Base-by-base conservation (phyloP, 164 flowering plant species). In the Tetrastigma voinierianum region DNA sequence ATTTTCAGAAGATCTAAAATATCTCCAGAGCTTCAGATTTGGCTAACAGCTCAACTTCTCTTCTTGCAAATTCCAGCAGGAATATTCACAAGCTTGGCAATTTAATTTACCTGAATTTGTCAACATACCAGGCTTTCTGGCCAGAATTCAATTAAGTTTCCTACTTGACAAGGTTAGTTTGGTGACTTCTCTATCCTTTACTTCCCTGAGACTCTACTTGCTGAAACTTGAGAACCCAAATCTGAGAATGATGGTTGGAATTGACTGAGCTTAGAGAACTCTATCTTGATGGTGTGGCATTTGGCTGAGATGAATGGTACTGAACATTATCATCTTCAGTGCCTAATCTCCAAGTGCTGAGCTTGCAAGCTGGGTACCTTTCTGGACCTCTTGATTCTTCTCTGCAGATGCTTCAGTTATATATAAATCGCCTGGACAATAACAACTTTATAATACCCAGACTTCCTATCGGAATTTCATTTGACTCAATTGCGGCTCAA, bases 331-430 rank as follows among this genome's bases (percentile, higher is more conserved):
- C 75, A 3, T 70, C 75, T 8, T 69, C 67, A 1, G 49, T 79
- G 40, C 76, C 70, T 10, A 71, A 69, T n/a, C 63, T 76, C 10
- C 44, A 12, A 51, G 69, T 47, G 17, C 53, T 79, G 69, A 74
- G 77, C 66, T 19, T 79, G 73, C 57, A 74, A 3, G 11, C 51
- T 20, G 71, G 78, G 44, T 1, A 8, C 46, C 71, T 82, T 23
- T 51, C 64, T 2, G 83, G 81, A 0, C 75, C 76, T 1, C 59
- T 80, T 13, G 67, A 75, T 65, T 23, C 64, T 24, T 77, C 80
- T 3, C 58, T 81, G 9, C 14, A 10, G 17, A 72, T 68, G 19
- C 76, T 82, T 17, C 57, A 43, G 32, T 57, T 17, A 57, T 80
- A n/a, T n/a, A n/a, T n/a, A n/a, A n/a, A n/a, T 48, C 51, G 44